phyloP scores from a whole-genome alignment of 495 filamentous ascomycete genomes.

The Penicillium simplicissimum region DNA sequence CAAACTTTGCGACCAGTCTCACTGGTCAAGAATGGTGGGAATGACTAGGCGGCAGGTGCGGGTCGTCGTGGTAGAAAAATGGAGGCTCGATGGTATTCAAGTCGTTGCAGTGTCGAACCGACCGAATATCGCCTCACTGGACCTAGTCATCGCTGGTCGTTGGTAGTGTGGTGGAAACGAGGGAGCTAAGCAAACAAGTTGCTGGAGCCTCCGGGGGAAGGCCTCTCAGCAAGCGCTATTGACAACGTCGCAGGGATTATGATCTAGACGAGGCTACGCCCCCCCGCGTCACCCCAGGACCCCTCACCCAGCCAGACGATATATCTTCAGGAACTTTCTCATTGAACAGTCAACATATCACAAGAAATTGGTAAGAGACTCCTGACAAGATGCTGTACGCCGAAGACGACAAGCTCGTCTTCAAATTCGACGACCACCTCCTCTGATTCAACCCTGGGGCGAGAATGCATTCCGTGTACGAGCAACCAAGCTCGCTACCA shows the following conservation, averaged over 20 bases:
- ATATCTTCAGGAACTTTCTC: not conserved
- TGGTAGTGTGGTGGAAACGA: no score
- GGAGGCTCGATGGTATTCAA: no score
- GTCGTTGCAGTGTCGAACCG: no score
- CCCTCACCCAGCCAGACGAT: not conserved
- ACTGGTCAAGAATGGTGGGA: no score
- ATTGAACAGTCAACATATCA: not conserved
- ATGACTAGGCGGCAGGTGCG: no score
- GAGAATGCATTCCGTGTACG: constrained; percentile 54
- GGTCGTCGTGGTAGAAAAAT: no score
- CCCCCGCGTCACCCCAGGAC: not conserved
- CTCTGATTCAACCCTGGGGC: constrained; percentile 59
- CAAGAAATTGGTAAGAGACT: not conserved
- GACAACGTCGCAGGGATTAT: not conserved
- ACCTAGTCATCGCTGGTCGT: no score
- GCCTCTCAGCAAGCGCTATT: not conserved
- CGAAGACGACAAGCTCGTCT: constrained; percentile 43
- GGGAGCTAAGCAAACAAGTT: no score
- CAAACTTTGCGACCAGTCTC: no score
- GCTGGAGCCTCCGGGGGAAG: no score
- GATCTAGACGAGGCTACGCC: not conserved
- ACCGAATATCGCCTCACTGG: no score
- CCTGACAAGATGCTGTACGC: constrained; percentile 42
- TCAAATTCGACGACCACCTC: constrained; percentile 52
- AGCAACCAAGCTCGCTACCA: constrained; percentile 48